These are phyloP conservation scores for Russula emetica DNA, from an alignment of 768 basidiomycete genomes.

Conservation along the genomic window DNA sequence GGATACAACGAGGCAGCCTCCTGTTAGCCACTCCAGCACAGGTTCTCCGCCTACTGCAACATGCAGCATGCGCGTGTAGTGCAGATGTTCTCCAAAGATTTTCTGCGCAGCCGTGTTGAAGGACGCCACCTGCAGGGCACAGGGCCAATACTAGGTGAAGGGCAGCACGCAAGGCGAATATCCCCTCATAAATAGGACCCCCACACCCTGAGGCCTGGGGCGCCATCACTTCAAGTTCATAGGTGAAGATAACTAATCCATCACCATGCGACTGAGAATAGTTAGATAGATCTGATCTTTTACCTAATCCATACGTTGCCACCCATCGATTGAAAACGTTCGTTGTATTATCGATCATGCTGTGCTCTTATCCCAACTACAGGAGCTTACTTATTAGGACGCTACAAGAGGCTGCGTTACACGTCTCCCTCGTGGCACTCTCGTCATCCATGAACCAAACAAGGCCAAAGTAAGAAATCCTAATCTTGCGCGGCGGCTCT, in stretches of 20 bases:
- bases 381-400: too few relatives aligned
- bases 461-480: neutral
- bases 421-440: too few relatives aligned
- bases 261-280: too few relatives aligned
- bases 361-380: too few relatives aligned
- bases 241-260: neutral
- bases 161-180: neutral
- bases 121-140: too few relatives aligned
- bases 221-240: too few relatives aligned
- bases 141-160: neutral
- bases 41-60: neutral
- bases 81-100: neutral
- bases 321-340: neutral
- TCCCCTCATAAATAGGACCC: neutral
- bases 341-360: too few relatives aligned
- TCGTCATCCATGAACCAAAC: neutral
- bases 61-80: neutral
- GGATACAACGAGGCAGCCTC: constrained; percentile 9
- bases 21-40: constrained; percentile 1
- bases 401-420: too few relatives aligned
- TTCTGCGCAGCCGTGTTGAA: neutral
- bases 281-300: neutral
- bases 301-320: neutral
- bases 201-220: too few relatives aligned
- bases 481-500: neutral